phyloP scores from a whole-genome alignment of 1,139 yeast species.

The Arxiozyma heterogenica region DNA sequence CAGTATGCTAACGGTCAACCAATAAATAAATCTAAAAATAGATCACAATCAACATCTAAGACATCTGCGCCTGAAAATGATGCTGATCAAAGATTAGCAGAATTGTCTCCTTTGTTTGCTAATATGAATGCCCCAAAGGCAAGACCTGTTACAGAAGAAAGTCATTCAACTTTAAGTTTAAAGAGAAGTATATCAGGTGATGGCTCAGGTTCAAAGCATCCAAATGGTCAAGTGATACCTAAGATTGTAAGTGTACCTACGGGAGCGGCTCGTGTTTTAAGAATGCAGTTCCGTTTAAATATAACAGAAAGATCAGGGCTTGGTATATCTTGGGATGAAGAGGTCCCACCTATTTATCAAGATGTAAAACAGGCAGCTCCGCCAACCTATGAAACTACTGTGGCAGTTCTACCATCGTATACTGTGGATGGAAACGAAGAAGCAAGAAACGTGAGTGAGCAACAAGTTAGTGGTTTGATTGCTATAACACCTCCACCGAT shows the following conservation, averaged over 20 bases:
- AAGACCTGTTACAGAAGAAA: constrained; percentile 14
- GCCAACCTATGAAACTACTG: constrained; percentile 41
- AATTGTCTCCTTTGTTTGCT: constrained; percentile 36
- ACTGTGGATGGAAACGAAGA: neutral
- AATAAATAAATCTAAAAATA: constrained; percentile 12
- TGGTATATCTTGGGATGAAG: constrained; percentile 98
- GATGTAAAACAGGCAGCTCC: constrained; percentile 79
- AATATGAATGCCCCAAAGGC: constrained; percentile 22
- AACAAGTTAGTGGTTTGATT: neutral
- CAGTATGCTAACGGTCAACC: constrained; percentile 34
- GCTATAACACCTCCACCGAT: constrained; percentile 8
- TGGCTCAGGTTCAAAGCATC: neutral
- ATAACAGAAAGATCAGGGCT: constrained; percentile 87
- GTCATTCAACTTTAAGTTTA: constrained; percentile 1
- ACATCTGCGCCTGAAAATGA: constrained; percentile 10
- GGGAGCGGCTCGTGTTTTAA: constrained; percentile 85
- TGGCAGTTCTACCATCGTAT: constrained; percentile 3
- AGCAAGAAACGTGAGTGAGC: neutral
- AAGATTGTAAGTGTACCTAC: constrained; percentile 63
- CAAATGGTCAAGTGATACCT: constrained; percentile 3
- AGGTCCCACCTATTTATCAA: constrained; percentile 92
- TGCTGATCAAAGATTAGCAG: constrained; percentile 35
- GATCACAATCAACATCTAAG: constrained; percentile 11
- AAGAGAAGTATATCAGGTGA: constrained; percentile 1
- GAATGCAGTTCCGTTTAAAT: constrained; percentile 83